Evolutionary conservation across 441 rosid species (phyloP).

Genomic region (Corymbia calophylla): DNA sequence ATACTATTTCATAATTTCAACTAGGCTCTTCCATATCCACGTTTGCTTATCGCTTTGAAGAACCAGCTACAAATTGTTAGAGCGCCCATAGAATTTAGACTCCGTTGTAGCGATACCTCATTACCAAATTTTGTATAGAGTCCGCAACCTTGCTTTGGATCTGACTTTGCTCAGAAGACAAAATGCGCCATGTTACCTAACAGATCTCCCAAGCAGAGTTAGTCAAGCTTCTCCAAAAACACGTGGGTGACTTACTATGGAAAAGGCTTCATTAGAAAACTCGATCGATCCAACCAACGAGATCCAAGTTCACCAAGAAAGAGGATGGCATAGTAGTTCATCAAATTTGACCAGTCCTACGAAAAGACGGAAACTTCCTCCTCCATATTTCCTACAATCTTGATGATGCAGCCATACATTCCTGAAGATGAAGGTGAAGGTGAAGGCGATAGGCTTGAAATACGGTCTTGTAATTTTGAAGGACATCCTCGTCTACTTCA

Average conservation of each 20-base stretch:
- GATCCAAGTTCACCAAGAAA: neutral
- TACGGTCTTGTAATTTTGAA: neutral
- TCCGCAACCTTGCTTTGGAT: neutral
- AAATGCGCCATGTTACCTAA: neutral
- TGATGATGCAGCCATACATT: neutral
- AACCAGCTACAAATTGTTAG: neutral
- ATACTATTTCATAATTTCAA: neutral
- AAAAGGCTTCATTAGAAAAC: neutral
- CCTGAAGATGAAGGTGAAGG: neutral
- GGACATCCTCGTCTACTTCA: neutral
- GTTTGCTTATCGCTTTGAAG: neutral
- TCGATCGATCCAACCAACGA: neutral
- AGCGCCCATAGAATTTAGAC: neutral
- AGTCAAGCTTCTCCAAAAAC: neutral
- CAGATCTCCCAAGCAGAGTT: neutral
- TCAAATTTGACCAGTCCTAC: neutral
- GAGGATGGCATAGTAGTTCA: neutral
- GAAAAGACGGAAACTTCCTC: neutral
- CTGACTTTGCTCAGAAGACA: neutral
- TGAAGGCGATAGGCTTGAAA: neutral
- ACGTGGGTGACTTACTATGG: neutral
- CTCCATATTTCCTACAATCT: neutral
- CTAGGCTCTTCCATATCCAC: neutral
- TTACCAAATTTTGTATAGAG: neutral
- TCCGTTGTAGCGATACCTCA: neutral